These are phyloP conservation scores for Agarophyton chilense DNA, from an alignment of 23 red algal species.

Conservation along the genomic window DNA sequence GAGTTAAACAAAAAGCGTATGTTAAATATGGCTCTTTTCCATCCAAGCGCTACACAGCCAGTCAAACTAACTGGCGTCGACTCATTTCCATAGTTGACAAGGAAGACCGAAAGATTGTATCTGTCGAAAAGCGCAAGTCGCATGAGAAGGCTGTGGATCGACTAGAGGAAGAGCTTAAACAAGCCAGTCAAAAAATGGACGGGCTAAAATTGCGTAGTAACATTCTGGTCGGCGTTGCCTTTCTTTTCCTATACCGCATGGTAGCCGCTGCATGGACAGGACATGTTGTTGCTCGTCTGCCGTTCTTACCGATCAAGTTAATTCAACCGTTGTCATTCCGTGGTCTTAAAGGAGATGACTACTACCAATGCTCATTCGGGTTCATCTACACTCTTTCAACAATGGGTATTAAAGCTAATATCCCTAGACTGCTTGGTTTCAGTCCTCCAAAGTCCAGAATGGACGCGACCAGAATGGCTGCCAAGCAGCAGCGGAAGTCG, in stretches of 20 bases:
- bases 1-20: slow-evolving; percentile 75
- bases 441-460: slow-evolving; percentile 54
- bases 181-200: slow-evolving; percentile 50
- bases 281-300: slow-evolving; percentile 71
- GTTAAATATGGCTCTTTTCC: not conserved
- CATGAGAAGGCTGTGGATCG: slow-evolving; percentile 79
- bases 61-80: not conserved
- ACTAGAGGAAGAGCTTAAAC: slow-evolving; percentile 77
- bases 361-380: slow-evolving; percentile 61
- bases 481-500: slow-evolving; percentile 30
- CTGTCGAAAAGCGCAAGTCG: slow-evolving; percentile 66
- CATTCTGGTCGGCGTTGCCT: slow-evolving; percentile 44
- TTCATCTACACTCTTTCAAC: slow-evolving; percentile 77
- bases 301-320: slow-evolving; percentile 70
- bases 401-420: slow-evolving; percentile 79
- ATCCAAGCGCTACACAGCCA: not conserved
- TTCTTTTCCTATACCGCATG: slow-evolving; percentile 67
- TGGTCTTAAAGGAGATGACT: slow-evolving; percentile 53
- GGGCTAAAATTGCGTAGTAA: slow-evolving; percentile 34
- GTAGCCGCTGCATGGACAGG: slow-evolving; percentile 50
- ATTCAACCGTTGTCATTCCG: slow-evolving; percentile 65
- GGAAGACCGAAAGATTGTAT: slow-evolving; percentile 74
- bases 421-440: slow-evolving; percentile 71
- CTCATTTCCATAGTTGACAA: slow-evolving; percentile 46
- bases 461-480: slow-evolving; percentile 62